phyloP scores from a whole-genome alignment of 2,329 filamentous ascomycete genomes.

The Akanthomyces lecanii region DNA sequence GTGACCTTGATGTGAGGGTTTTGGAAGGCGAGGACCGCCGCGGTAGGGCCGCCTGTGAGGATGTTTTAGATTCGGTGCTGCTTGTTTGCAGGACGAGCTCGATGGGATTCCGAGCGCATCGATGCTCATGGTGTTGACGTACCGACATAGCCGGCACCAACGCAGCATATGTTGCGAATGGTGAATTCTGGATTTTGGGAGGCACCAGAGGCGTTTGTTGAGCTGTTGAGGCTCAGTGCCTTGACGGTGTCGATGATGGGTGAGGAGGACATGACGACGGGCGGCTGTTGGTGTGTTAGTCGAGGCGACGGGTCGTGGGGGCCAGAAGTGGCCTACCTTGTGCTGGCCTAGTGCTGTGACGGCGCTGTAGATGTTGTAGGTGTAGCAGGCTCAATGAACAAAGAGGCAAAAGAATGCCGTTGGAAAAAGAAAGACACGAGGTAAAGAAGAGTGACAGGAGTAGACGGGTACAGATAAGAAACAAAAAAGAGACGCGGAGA shows the following conservation, averaged over 20 bases:
- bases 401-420: neutral
- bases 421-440: neutral
- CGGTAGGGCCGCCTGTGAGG: conserved; percentile 63
- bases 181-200: conserved; percentile 26
- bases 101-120: neutral
- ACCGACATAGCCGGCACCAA: conserved; percentile 75
- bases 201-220: conserved; percentile 28
- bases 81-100: conserved; percentile 1
- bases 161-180: conserved; percentile 63
- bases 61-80: neutral
- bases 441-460: neutral
- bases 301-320: neutral
- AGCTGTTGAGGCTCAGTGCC: conserved; percentile 32
- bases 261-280: conserved; percentile 9
- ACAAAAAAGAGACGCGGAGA: neutral
- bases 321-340: neutral
- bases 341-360: neutral
- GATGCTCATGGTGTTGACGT: conserved; percentile 30
- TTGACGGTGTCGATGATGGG: conserved; percentile 28
- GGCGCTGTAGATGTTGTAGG: neutral
- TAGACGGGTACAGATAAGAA: neutral
- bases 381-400: neutral
- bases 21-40: conserved; percentile 68
- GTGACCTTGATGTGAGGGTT: conserved; percentile 68
- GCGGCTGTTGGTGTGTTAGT: neutral